Percentiles rank a stretch among this genome's conserved stretches.
Conservation (phyloP, 2,329 filamentous ascomycete genomes). For the Apiospora pterosperma region DNA sequence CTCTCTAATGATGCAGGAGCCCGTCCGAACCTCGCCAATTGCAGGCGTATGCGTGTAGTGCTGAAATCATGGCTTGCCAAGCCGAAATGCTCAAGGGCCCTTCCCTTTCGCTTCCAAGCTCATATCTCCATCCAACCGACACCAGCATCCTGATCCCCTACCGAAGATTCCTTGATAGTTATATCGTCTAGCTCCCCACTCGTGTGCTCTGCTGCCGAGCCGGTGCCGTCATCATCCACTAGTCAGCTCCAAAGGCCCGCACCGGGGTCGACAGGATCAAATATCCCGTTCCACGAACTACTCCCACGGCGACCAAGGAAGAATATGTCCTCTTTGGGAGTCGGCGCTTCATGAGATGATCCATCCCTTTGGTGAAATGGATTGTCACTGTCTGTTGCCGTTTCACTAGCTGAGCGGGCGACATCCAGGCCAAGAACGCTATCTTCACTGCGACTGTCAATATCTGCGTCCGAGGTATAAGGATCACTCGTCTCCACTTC, state of each 20-base stretch:
- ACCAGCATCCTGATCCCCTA: background rate
- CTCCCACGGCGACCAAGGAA: slow-evolving; percentile 3
- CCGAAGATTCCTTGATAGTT: background rate
- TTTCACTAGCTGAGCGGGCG: background rate
- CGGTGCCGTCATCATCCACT: background rate
- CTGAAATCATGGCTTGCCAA: background rate
- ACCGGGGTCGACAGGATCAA: slow-evolving; percentile 42
- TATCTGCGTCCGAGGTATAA: slow-evolving; percentile 25
- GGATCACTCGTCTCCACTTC: slow-evolving; percentile 22
- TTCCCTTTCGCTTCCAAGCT: no score
- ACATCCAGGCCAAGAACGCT: slow-evolving; percentile 8
- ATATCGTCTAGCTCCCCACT: no score
- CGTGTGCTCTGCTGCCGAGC: background rate
- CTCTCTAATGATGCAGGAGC: background rate
- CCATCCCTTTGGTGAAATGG: background rate
- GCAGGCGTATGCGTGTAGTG: background rate
- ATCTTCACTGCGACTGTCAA: slow-evolving; percentile 24
- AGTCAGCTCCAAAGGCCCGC: slow-evolving; percentile 5
- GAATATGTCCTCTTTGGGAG: slow-evolving; percentile 4
- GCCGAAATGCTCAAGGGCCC: no score
- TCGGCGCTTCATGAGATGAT: background rate
- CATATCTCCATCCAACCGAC: slow-evolving; percentile 1
- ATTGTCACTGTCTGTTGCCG: background rate
- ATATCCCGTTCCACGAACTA: background rate
- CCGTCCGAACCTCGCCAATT: background rate